Evolutionary conservation across 1,284 basidiomycete species (phyloP).

Genomic region (Ganoderma boninense): DNA sequence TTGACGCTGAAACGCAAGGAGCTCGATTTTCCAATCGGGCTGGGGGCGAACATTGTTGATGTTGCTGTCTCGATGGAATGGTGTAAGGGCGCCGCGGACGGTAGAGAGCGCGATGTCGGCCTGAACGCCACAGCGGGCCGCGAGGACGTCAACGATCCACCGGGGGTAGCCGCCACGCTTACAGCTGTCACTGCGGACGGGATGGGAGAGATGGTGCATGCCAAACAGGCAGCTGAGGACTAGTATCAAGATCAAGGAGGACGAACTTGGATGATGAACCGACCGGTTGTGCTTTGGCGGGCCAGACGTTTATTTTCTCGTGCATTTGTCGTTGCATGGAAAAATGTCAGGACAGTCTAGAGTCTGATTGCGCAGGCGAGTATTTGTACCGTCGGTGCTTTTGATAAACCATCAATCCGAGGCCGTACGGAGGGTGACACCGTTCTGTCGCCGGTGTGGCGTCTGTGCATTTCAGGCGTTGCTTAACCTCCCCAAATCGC

Average conservation of each 20-base stretch:
- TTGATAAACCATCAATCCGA: slow-evolving; percentile 5
- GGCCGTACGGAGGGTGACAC: background rate
- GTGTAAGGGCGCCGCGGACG: slow-evolving; percentile 35
- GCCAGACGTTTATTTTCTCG: background rate
- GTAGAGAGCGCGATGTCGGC: slow-evolving; percentile 33
- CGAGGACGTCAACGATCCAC: slow-evolving; percentile 31
- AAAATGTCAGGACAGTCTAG: background rate
- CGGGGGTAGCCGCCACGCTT: slow-evolving; percentile 32
- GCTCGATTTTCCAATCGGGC: slow-evolving; percentile 79
- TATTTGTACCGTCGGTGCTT: slow-evolving; percentile 2
- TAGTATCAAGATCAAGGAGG: slow-evolving; percentile 15
- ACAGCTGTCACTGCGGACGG: slow-evolving; percentile 31
- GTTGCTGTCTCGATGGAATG: slow-evolving; percentile 58
- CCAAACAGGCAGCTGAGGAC: slow-evolving; percentile 35
- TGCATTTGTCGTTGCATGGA: background rate
- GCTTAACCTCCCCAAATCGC: slow-evolving; percentile 4
- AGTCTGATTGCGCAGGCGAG: background rate
- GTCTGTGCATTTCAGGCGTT: background rate
- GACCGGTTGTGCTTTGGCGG: background rate
- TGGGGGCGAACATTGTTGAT: slow-evolving; percentile 72
- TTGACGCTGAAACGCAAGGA: slow-evolving; percentile 63
- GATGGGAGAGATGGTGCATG: slow-evolving; percentile 28
- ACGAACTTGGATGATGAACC: background rate
- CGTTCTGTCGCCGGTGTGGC: background rate
- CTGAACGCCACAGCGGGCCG: slow-evolving; percentile 29